Conservation (phyloP, 805 yeast genomes). For the Danielia reshetovae region DNA sequence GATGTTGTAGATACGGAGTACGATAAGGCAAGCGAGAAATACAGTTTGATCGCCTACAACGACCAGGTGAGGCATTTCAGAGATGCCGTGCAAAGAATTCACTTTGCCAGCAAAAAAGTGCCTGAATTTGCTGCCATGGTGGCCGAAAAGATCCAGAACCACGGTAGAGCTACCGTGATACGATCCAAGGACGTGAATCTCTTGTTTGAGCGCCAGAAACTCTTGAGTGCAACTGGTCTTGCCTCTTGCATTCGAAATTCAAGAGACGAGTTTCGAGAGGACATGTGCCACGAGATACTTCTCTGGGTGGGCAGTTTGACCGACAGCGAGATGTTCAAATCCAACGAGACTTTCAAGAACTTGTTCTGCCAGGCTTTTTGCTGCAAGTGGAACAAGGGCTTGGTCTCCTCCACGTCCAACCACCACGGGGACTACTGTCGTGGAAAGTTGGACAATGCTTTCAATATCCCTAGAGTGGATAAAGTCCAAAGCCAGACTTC, state of each 20-base stretch:
- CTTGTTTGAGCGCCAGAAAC: constrained; percentile 51
- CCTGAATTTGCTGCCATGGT: constrained; percentile 69
- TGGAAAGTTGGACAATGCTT: constrained; percentile 31
- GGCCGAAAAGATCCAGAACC: constrained; percentile 53
- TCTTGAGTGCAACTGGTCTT: constrained; percentile 59
- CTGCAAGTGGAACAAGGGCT: constrained; percentile 59
- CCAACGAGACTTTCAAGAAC: constrained; percentile 44
- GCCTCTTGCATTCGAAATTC: constrained; percentile 62
- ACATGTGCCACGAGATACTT: constrained; percentile 69
- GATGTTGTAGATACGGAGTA: constrained; percentile 29
- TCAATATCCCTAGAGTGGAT: constrained; percentile 35
- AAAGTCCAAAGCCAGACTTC: constrained; percentile 4
- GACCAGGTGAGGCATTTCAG: constrained; percentile 73
- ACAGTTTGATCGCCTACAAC: constrained; percentile 62
- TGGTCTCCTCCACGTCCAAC: constrained; percentile 8
- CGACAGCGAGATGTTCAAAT: constrained; percentile 49
- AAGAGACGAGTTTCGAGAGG: constrained; percentile 73
- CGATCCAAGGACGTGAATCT: constrained; percentile 49
- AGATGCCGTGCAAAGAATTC: constrained; percentile 67
- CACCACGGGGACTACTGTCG: constrained; percentile 19
- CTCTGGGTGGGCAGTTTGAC: constrained; percentile 62
- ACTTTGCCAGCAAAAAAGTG: constrained; percentile 59
- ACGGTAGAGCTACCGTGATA: constrained; percentile 69
- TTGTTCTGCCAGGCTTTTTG: constrained; percentile 56
- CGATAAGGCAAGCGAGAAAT: constrained; percentile 43